Evolutionary conservation across 192 early-diverging fungal genomes (phyloP).

Genomic region (Neocallimastix lanati): DNA sequence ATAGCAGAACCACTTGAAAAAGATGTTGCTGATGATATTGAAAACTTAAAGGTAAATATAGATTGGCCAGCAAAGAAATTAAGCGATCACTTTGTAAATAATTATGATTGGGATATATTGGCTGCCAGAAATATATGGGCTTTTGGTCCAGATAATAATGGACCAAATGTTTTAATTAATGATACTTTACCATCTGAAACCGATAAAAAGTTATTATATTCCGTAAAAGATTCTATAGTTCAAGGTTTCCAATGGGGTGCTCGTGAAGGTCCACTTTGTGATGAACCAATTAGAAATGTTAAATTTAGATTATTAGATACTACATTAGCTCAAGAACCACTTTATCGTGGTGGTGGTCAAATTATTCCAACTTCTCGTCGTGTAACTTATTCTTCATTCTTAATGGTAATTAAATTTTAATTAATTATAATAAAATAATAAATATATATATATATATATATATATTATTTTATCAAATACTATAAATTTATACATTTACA

Average conservation of each 20-base stretch:
- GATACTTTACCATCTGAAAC: conserved; percentile 84
- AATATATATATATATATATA: neutral
- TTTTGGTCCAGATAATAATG: conserved; percentile 82
- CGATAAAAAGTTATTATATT: conserved; percentile 59
- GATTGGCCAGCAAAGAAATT: conserved; percentile 57
- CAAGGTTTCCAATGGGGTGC: conserved; percentile 98
- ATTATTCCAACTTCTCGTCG: conserved; percentile 91
- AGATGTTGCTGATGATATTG: conserved; percentile 83
- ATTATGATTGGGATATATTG: conserved; percentile 86
- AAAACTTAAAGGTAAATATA: conserved; percentile 46
- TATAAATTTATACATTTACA: no score
- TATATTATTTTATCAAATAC: no score
- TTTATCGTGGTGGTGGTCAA: conserved; percentile 87
- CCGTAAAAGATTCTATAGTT: conserved; percentile 65
- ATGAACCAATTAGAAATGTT: conserved; percentile 91
- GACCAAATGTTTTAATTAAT: conserved; percentile 84
- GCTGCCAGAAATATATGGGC: conserved; percentile 92
- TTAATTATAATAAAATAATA: neutral
- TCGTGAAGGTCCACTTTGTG: conserved; percentile 85
- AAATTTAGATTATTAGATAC: conserved; percentile 87
- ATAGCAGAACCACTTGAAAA: conserved; percentile 86
- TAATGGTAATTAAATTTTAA: conserved; percentile 57
- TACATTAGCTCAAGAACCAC: conserved; percentile 61
- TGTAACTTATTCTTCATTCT: conserved; percentile 89
- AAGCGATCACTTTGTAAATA: conserved; percentile 60